These are phyloP conservation scores for Colletotrichum gigasporum DNA, from an alignment of 2,329 filamentous ascomycete genomes.

Conservation along the genomic window DNA sequence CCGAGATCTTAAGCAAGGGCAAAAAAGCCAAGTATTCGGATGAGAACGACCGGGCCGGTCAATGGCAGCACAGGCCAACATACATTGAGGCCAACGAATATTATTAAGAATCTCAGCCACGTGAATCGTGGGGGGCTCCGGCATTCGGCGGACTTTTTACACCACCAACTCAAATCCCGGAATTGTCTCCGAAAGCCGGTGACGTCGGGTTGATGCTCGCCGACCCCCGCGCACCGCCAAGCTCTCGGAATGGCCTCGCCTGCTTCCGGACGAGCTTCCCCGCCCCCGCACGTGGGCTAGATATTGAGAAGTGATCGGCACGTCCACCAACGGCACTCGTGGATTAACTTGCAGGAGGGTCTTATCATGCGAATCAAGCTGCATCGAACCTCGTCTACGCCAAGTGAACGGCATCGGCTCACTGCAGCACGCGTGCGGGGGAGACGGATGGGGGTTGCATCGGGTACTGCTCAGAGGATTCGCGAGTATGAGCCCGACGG, in stretches of 20 bases:
- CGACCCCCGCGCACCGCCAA: background rate
- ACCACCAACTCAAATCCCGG: background rate
- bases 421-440: conserved; percentile 2
- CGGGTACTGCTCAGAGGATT: too few relatives aligned
- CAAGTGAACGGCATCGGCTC: background rate
- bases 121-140: background rate
- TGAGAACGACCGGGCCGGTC: background rate
- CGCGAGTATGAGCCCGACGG: too few relatives aligned
- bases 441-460: background rate
- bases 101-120: background rate
- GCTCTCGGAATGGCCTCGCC: background rate
- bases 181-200: too few relatives aligned
- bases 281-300: background rate
- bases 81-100: too few relatives aligned
- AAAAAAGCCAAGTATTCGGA: too few relatives aligned
- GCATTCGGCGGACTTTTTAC: background rate
- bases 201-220: background rate
- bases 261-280: background rate
- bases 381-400: background rate
- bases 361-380: conserved; percentile 21
- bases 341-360: background rate
- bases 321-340: background rate
- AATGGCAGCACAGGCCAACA: too few relatives aligned
- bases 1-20: too few relatives aligned
- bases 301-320: background rate